These are phyloP conservation scores for Alternaria dauci DNA, from an alignment of 2,329 filamentous ascomycete species.

Conservation along the genomic window DNA sequence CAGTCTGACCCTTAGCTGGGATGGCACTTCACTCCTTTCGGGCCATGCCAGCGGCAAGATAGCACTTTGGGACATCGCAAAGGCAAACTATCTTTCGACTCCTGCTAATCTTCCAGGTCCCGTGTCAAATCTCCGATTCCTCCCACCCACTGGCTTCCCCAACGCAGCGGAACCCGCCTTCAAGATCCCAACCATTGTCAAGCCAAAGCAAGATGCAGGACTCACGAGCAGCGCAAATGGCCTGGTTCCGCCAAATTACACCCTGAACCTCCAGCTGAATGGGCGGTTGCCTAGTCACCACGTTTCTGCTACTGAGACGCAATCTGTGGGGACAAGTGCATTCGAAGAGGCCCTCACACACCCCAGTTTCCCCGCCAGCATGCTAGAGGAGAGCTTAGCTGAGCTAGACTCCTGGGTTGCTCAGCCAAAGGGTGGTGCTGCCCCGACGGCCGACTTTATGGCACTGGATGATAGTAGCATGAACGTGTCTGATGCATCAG, in stretches of 20 bases:
- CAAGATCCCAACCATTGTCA: constrained; percentile 71
- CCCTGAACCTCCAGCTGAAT: constrained; percentile 70
- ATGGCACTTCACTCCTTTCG: constrained; percentile 80
- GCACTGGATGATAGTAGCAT: constrained; percentile 25
- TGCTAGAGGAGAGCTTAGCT: constrained; percentile 50
- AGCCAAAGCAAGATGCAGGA: constrained; percentile 75
- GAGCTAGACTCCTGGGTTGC: constrained; percentile 45
- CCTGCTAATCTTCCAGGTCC: constrained; percentile 78
- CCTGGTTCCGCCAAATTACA: constrained; percentile 65
- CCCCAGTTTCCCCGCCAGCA: constrained; percentile 53
- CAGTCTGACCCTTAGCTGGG: constrained; percentile 79
- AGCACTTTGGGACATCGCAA: constrained; percentile 79
- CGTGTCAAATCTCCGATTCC: constrained; percentile 81
- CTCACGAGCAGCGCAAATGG: constrained; percentile 43
- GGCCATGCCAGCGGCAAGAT: constrained; percentile 84
- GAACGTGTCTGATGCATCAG: constrained; percentile 5
- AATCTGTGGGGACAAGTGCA: constrained; percentile 23
- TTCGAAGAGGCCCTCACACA: constrained; percentile 56
- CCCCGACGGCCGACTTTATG: constrained; percentile 46
- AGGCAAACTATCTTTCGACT: constrained; percentile 71
- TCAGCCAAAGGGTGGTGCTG: constrained; percentile 25
- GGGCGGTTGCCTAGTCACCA: constrained; percentile 34
- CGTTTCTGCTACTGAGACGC: constrained; percentile 42
- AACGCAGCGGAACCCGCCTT: constrained; percentile 52
- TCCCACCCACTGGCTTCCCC: constrained; percentile 66